Percentiles rank a stretch among this genome's conserved stretches.
Conservation (phyloP, 305 asterid species). For the Plantago coronopus region DNA sequence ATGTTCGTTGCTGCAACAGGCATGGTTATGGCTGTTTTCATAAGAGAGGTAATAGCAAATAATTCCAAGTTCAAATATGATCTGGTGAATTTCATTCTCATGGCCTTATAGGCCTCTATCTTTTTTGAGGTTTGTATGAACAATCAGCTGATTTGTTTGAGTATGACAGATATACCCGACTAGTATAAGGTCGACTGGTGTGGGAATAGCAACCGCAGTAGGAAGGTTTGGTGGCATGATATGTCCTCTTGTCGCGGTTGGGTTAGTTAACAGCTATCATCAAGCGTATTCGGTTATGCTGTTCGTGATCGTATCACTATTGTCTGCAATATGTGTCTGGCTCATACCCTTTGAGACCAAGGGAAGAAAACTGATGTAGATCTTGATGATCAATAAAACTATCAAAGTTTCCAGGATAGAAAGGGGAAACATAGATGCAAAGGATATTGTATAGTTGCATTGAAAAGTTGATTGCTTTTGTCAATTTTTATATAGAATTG, state of each 20-base stretch:
- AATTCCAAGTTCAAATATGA: not conserved
- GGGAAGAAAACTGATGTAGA: constrained; percentile 40
- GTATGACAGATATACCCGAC: constrained; percentile 76
- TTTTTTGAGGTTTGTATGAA: not conserved
- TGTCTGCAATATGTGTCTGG: constrained; percentile 47
- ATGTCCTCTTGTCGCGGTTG: constrained; percentile 79
- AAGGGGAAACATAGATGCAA: too few relatives aligned
- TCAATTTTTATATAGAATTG: too few relatives aligned
- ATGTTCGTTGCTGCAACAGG: constrained; percentile 63
- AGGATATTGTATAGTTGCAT: too few relatives aligned
- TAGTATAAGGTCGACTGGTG: constrained; percentile 52
- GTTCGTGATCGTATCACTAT: constrained; percentile 40
- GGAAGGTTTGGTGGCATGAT: constrained; percentile 87
- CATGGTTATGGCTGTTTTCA: constrained; percentile 49
- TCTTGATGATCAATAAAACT: constrained; percentile 10
- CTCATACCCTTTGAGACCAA: constrained; percentile 71
- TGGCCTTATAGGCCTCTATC: not conserved
- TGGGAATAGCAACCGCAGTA: constrained; percentile 55
- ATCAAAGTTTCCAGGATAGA: too few relatives aligned
- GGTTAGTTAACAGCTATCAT: constrained; percentile 58
- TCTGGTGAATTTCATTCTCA: not conserved
- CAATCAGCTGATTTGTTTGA: not conserved
- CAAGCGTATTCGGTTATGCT: constrained; percentile 56
- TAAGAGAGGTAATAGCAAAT: constrained; percentile 55
- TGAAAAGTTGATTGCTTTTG: too few relatives aligned